A percentile compares a stretch with the other conserved stretches of the same genome.
These are phyloP conservation scores for Coprinopsis strossmayeri DNA, from an alignment of 768 basidiomycete species.

Conservation along the genomic window DNA sequence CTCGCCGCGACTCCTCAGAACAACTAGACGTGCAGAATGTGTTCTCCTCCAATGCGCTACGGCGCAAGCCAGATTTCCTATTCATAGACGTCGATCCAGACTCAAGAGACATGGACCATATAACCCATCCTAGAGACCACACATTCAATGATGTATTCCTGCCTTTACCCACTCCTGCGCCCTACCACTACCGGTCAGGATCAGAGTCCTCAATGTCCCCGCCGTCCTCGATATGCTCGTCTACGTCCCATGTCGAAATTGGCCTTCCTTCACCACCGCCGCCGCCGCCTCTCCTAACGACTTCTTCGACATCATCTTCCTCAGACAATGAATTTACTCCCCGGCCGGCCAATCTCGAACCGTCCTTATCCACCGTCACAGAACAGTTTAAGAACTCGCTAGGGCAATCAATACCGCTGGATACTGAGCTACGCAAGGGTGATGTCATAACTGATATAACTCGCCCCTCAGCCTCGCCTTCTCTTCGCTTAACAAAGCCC, in stretches of 20 bases:
- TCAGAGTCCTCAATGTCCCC: conserved; percentile 16
- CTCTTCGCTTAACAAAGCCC: conserved; percentile 42
- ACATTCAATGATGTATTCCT: conserved; percentile 9
- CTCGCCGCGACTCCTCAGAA: conserved; percentile 6
- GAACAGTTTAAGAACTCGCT: conserved; percentile 9
- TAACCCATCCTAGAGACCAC: conserved; percentile 3
- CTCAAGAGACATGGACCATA: conserved; percentile 1
- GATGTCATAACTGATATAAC: conserved; percentile 6
- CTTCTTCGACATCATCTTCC: not conserved
- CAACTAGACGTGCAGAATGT: not conserved
- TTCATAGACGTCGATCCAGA: conserved; percentile 13
- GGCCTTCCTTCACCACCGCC: conserved; percentile 22
- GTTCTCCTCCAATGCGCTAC: conserved; percentile 4
- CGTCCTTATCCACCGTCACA: conserved; percentile 19
- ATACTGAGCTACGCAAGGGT: conserved; percentile 8
- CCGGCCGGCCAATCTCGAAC: conserved; percentile 21
- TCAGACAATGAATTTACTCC: conserved; percentile 20
- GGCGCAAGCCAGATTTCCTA: conserved; percentile 17
- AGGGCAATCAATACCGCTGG: conserved; percentile 10
- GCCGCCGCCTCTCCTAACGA: conserved; percentile 11
- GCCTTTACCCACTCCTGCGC: conserved; percentile 7
- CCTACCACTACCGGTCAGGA: not conserved
- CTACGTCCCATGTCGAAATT: conserved; percentile 11
- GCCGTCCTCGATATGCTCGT: conserved; percentile 18
- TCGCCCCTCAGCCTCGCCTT: conserved; percentile 16